Evolutionary conservation across 106 monocot genomes (phyloP).

Genomic region (Agapanthus africanus): DNA sequence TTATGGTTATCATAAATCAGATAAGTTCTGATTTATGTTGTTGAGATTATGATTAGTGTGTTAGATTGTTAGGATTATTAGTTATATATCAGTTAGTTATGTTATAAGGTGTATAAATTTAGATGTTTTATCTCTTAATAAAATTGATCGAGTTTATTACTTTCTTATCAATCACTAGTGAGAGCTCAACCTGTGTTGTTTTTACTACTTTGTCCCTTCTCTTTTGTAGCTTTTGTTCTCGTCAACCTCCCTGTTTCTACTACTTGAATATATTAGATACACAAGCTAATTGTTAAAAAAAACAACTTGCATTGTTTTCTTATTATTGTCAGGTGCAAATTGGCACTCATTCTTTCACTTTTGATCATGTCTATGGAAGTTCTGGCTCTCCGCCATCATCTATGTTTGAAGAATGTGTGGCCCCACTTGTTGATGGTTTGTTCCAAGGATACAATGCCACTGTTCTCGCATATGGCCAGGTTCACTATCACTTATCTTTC

Average conservation of each 20-base stretch:
- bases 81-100: too few species aligned
- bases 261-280: background rate
- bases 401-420: constrained; percentile 93
- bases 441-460: constrained; percentile 99
- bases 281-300: background rate
- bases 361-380: constrained; percentile 93
- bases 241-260: background rate
- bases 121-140: too few species aligned
- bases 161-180: background rate
- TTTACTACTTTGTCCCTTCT: too few species aligned
- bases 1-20: too few species aligned
- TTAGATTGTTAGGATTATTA: too few species aligned
- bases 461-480: constrained; percentile 99
- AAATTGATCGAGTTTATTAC: too few species aligned
- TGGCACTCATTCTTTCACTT: constrained; percentile 92
- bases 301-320: constrained; percentile 1
- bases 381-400: constrained; percentile 62
- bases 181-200: background rate
- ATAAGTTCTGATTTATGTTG: too few species aligned
- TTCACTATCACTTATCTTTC: constrained; percentile 12
- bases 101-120: too few species aligned
- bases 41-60: too few species aligned
- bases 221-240: too few species aligned
- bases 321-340: constrained; percentile 73
- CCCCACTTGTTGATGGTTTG: constrained; percentile 90